Evolutionary conservation across 805 yeast genomes (phyloP).

Genomic region (Wickerhamomyces ciferrii): DNA sequence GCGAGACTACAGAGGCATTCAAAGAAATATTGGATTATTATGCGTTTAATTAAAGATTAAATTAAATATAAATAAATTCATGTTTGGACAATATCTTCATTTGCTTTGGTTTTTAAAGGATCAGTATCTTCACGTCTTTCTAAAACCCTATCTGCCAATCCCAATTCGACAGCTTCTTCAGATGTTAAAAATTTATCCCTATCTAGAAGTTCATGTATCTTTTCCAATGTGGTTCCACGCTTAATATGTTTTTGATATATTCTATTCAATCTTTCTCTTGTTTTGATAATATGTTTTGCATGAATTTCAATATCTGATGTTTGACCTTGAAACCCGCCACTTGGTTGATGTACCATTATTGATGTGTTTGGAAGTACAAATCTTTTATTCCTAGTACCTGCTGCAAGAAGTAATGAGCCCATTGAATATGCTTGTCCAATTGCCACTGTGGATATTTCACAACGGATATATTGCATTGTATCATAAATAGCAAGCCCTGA

Average conservation of each 20-base stretch:
- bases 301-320: slow-evolving; percentile 29
- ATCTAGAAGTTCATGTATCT: slow-evolving; percentile 16
- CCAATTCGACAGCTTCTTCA: slow-evolving; percentile 25
- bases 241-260: slow-evolving; percentile 24
- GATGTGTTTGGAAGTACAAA: slow-evolving; percentile 26
- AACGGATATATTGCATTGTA: slow-evolving; percentile 27
- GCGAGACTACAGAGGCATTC: too few relatives aligned
- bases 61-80: neutral
- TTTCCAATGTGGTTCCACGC: slow-evolving; percentile 8
- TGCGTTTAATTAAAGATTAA: too few relatives aligned
- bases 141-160: slow-evolving; percentile 26
- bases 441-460: slow-evolving; percentile 29
- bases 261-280: slow-evolving; percentile 22
- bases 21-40: neutral
- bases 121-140: slow-evolving; percentile 8
- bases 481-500: slow-evolving; percentile 30
- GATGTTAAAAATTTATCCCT: slow-evolving; percentile 21
- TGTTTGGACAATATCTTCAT: neutral
- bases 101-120: neutral
- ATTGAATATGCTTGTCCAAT: slow-evolving; percentile 29
- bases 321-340: slow-evolving; percentile 25
- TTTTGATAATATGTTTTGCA: slow-evolving; percentile 25
- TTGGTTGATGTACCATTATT: slow-evolving; percentile 30
- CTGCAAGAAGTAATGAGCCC: slow-evolving; percentile 25
- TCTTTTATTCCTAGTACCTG: slow-evolving; percentile 24